A percentile compares a stretch with the other conserved stretches of the same genome.
Evolutionary conservation across 495 filamentous ascomycete species (phyloP).

Genomic region (Neurospora sp.): DNA sequence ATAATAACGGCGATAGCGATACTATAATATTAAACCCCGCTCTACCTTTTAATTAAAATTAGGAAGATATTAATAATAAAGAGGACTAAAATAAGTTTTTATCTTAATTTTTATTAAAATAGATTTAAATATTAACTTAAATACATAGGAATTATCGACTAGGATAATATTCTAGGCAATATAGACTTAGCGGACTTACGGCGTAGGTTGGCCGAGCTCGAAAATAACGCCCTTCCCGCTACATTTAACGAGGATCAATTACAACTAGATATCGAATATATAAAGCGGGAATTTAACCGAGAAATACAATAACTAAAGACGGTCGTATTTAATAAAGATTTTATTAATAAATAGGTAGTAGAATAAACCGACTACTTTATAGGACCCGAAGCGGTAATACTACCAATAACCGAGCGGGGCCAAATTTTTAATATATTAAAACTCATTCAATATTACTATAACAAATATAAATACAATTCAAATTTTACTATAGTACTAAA

Average conservation of each 20-base stretch:
- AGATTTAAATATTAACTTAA: neutral
- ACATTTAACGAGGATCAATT: neutral
- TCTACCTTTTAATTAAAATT: neutral
- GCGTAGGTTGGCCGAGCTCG: neutral
- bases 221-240: neutral
- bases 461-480: too few species aligned
- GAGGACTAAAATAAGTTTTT: neutral
- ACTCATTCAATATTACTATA: too few species aligned
- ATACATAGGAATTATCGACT: neutral
- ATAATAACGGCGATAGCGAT: neutral
- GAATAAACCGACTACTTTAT: too few species aligned
- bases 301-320: neutral
- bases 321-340: too few species aligned
- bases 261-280: neutral
- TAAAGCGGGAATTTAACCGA: neutral
- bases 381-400: too few species aligned
- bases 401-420: too few species aligned
- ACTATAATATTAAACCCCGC: neutral
- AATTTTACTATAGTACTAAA: too few species aligned
- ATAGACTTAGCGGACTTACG: neutral
- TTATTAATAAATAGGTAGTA: too few species aligned
- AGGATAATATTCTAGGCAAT: accelerated
- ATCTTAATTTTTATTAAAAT: neutral
- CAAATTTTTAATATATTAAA: too few species aligned
- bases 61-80: neutral